These are phyloP conservation scores for Fusarium hostae DNA, from an alignment of 2,329 filamentous ascomycete species.

Conservation along the genomic window DNA sequence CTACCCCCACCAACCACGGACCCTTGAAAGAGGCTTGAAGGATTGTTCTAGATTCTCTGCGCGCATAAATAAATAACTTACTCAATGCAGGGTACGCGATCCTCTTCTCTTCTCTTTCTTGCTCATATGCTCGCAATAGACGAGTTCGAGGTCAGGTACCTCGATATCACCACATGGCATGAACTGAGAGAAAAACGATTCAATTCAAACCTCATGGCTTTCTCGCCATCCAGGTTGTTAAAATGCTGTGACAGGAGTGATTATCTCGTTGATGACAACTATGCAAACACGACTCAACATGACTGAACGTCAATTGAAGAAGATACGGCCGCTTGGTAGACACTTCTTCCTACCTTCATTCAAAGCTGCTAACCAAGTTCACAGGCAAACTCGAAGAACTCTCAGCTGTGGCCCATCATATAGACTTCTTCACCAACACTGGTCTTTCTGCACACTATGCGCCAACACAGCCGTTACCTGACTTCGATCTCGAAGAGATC, in stretches of 20 bases:
- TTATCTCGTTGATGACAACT: no score
- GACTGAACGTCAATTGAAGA: not conserved
- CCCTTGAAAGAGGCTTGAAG: not conserved
- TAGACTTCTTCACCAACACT: constrained; percentile 12
- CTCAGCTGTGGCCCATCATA: not conserved
- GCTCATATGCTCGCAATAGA: not conserved
- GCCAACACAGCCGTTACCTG: not conserved
- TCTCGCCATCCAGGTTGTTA: not conserved
- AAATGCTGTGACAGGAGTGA: not conserved
- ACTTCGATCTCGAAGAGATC: not conserved
- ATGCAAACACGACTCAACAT: not conserved
- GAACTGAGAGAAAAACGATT: not conserved
- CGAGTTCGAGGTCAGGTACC: not conserved
- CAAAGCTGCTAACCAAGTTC: not conserved
- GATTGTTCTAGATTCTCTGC: not conserved
- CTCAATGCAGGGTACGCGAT: not conserved
- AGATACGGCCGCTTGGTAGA: constrained; percentile 4
- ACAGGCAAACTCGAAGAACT: constrained; percentile 2
- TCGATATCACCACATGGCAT: not conserved
- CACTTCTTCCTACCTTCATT: not conserved
- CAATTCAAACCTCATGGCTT: not conserved
- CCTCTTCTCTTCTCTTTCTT: not conserved
- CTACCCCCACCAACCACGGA: not conserved
- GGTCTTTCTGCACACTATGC: constrained; percentile 3
- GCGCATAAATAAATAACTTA: not conserved